Percentiles rank a stretch among this genome's conserved stretches.
phyloP scores from a whole-genome alignment of 768 basidiomycete genomes.

The Boletus sensibilis region DNA sequence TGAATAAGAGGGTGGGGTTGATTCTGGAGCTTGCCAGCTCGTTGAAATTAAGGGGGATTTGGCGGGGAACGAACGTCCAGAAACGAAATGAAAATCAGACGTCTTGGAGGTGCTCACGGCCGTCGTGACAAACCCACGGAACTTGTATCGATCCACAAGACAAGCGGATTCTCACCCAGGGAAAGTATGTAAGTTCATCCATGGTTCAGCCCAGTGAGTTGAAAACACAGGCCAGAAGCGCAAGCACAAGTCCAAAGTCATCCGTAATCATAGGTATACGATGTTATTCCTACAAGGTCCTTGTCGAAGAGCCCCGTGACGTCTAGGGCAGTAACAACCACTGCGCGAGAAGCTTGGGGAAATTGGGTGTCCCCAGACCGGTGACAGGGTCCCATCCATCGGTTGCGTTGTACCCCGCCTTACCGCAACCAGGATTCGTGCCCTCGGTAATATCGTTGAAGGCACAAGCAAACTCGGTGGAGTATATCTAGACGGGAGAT shows the following conservation, averaged over 20 bases:
- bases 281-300: not conserved
- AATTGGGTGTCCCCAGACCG: conserved; percentile 48
- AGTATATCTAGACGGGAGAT: conserved; percentile 3
- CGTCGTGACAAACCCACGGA: no score
- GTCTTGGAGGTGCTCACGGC: not conserved
- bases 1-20: no score
- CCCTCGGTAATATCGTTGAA: conserved; percentile 48
- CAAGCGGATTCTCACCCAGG: not conserved
- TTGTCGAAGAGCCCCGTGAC: not conserved
- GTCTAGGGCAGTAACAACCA: conserved; percentile 32
- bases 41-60: no score
- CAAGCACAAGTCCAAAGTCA: not conserved
- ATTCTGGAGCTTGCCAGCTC: no score
- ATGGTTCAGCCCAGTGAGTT: not conserved
- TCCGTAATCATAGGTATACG: not conserved
- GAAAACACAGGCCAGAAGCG: not conserved
- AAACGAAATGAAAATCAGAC: not conserved
- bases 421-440: conserved; percentile 45
- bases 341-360: conserved; percentile 38
- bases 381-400: conserved; percentile 46
- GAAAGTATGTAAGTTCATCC: not conserved
- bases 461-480: not conserved
- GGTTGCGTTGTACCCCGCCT: conserved; percentile 34
- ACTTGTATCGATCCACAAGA: not conserved
- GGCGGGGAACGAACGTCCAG: no score